phyloP scores from a whole-genome alignment of 2,329 filamentous ascomycete species.

The Tolypocladium ophioglossoides region DNA sequence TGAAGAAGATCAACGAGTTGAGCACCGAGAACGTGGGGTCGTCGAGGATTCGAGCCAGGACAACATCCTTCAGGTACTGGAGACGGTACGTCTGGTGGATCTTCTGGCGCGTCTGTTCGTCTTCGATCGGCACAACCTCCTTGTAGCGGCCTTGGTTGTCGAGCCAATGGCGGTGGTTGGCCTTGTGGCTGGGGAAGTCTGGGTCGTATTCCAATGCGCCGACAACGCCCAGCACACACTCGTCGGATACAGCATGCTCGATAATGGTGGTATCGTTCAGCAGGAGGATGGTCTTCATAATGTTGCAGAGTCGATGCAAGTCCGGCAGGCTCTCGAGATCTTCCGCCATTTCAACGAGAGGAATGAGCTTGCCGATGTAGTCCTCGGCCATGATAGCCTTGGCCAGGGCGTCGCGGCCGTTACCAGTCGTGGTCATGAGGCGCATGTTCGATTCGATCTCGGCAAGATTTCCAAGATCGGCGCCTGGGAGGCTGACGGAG shows the following conservation, averaged over 20 bases:
- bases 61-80: constrained; percentile 97
- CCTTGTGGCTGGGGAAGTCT: constrained; percentile 94
- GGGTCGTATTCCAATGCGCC: constrained; percentile 96
- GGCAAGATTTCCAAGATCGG: constrained; percentile 69
- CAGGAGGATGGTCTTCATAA: constrained; percentile 93
- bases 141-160: constrained; percentile 84
- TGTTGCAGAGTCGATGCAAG: constrained; percentile 86
- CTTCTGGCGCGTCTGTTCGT: constrained; percentile 70
- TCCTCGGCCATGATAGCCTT: constrained; percentile 80
- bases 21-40: constrained; percentile 96
- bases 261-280: constrained; percentile 94
- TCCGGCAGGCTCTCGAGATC: constrained; percentile 81
- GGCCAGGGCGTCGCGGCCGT: constrained; percentile 73
- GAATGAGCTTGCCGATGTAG: constrained; percentile 79
- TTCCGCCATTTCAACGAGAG: constrained; percentile 79
- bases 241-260: constrained; percentile 83
- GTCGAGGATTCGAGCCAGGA: constrained; percentile 88
- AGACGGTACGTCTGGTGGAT: constrained; percentile 94
- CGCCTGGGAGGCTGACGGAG: constrained; percentile 63
- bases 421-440: constrained; percentile 60
- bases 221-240: constrained; percentile 82
- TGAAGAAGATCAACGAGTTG: constrained; percentile 97
- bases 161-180: constrained; percentile 91
- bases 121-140: constrained; percentile 88
- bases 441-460: constrained; percentile 84